Evolutionary conservation across 2,329 filamentous ascomycete species (phyloP).

Genomic region (Dothistroma septosporum): DNA sequence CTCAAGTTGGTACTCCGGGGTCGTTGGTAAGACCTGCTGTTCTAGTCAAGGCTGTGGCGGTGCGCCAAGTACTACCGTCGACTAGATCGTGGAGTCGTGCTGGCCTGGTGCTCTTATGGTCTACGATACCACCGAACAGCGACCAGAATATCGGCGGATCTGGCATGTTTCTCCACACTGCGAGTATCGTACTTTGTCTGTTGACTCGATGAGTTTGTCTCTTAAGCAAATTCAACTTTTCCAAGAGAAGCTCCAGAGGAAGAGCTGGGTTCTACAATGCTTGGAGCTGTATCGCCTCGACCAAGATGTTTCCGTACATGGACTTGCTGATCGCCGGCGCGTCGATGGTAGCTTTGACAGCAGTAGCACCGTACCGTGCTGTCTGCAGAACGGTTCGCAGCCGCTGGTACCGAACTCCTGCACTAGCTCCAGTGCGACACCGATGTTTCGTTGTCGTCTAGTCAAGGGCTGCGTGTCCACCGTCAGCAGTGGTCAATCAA

Average conservation of each 20-base stretch:
- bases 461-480: background rate
- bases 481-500: background rate
- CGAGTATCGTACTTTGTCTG: no score
- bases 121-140: no score
- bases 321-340: constrained; percentile 1
- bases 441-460: background rate
- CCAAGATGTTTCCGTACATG: background rate
- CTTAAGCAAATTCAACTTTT: no score
- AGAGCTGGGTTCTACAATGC: background rate
- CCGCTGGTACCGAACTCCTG: background rate
- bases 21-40: background rate
- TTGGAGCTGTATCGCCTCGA: background rate
- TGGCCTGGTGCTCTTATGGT: no score
- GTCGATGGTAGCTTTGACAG: constrained; percentile 3
- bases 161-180: no score
- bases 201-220: no score
- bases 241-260: no score
- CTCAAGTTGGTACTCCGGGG: constrained; percentile 1
- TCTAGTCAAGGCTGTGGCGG: constrained; percentile 4
- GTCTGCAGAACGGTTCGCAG: constrained; percentile 1
- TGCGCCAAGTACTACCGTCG: background rate
- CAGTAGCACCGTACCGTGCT: background rate
- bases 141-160: no score
- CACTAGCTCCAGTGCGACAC: background rate
- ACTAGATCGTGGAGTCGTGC: background rate